Evolutionary conservation across 2,329 filamentous ascomycete species (phyloP), one percentile per base, ranked within the genome.

Genomic region (Immersiporthe knoxdaviesiana): DNA sequence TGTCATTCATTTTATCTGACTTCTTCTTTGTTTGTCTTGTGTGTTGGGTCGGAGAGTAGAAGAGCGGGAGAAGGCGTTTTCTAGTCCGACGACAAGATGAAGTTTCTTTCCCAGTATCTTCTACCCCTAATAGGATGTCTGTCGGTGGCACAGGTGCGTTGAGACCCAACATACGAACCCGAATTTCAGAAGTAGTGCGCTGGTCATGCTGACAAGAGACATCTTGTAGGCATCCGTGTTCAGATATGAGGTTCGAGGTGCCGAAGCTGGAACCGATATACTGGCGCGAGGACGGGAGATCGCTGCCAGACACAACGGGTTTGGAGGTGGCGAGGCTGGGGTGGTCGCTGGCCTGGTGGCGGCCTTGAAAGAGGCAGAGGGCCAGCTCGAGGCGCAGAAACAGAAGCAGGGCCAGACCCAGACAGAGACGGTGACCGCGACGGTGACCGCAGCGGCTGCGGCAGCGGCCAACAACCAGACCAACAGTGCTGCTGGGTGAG

Each of bases 71-170:
- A 64, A 50, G 37, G 47, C 67, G n/a, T 63, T 64, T 54, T 14
- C 61, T 59, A 44, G 63, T 64, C 63, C 67, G 60, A 67, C 60
- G 63, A 58, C 60, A 71, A 66, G 37, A 71, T 71, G 69, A 71
- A 32, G 58, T 16, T 65, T 16, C 56, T 62, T 39, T 2, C 65
- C 58, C 54, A 62, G 54, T 58, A 67, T 56, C 10, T 71, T 30
- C 61, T 71, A 54, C 52, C 69, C 50, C 56, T 69, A 71, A 67
- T 69, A 61, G 69, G 69, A 30, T 67, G 56, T 5, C 39, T 69
- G 63, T 65, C 69, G 32, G 37, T 67, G 18, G 67, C 44, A 27
- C 62, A 63, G 60, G 69, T 71, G 67, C 59, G 69, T 69, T 32
- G 44, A 44, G 18, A 4, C n/a, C n/a, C 6, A 41, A 16, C 7